These are phyloP conservation scores for Camellia japonica DNA, from an alignment of 148 eudicot genomes.

Conservation along the genomic window DNA sequence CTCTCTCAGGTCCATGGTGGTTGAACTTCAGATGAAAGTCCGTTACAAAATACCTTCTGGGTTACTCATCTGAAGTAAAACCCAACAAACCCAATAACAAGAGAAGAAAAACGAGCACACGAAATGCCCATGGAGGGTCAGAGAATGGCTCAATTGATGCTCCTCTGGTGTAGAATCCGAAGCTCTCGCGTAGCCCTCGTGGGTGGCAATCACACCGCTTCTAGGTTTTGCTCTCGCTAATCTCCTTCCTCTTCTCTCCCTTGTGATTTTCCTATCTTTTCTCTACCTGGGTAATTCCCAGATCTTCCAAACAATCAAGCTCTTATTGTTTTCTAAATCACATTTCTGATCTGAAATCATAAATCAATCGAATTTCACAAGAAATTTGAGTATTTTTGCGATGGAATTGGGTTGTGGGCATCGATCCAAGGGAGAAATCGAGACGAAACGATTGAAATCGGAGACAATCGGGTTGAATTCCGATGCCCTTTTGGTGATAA, in stretches of 20 bases:
- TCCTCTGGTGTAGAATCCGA: conserved; percentile 31
- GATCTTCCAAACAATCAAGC: background rate
- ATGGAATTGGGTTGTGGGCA: conserved; percentile 34
- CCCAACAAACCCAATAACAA: too few relatives aligned
- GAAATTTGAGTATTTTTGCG: background rate
- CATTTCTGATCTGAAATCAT: conserved; percentile 1
- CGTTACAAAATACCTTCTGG: background rate
- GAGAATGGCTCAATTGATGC: conserved; percentile 42
- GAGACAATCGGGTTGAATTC: conserved; percentile 15
- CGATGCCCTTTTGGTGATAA: conserved; percentile 32
- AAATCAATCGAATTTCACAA: background rate
- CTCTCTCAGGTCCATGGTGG: conserved; percentile 13
- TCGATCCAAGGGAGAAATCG: conserved; percentile 15
- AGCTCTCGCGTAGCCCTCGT: conserved; percentile 37
- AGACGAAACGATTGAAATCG: conserved; percentile 1
- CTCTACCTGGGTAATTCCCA: conserved; percentile 21
- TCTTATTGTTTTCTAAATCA: background rate
- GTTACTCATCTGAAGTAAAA: background rate
- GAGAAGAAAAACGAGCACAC: conserved; percentile 12
- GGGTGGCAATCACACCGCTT: conserved; percentile 66
- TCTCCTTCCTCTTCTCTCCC: conserved; percentile 10
- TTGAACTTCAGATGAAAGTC: conserved; percentile 5
- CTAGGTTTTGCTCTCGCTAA: conserved; percentile 65
- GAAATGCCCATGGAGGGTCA: conserved; percentile 42
- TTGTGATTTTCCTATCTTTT: background rate